These are phyloP conservation scores for Emmonsiellopsis sp. DNA, from an alignment of 2,329 filamentous ascomycete genomes.

Conservation along the genomic window DNA sequence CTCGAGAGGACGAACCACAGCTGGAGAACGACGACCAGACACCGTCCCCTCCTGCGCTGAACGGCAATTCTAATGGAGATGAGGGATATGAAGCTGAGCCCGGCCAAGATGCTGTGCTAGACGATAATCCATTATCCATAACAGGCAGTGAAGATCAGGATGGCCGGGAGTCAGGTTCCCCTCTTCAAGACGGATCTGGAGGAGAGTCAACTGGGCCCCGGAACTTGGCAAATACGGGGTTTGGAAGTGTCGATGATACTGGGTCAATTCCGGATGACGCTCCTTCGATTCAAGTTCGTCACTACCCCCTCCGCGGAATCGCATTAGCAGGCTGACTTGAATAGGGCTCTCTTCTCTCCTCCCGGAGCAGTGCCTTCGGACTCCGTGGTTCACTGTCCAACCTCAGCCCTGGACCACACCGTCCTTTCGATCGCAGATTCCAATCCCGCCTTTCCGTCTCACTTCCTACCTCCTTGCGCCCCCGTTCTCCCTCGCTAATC, in stretches of 20 bases:
- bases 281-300: constrained; percentile 66
- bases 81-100: constrained; percentile 11
- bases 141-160: constrained; percentile 17
- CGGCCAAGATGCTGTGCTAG: constrained; percentile 7
- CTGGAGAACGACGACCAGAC: constrained; percentile 32
- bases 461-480: constrained; percentile 52
- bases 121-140: constrained; percentile 21
- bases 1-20: constrained; percentile 46
- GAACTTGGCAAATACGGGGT: constrained; percentile 11
- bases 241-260: constrained; percentile 53
- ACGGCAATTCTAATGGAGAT: constrained; percentile 2
- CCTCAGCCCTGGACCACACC: constrained; percentile 68
- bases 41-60: neutral
- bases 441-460: constrained; percentile 72
- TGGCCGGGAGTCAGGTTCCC: neutral
- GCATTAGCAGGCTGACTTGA: constrained; percentile 16
- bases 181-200: constrained; percentile 4
- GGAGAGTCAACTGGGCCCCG: constrained; percentile 19
- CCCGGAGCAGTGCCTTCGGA: constrained; percentile 64
- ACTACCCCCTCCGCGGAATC: constrained; percentile 49
- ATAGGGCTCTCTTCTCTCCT: constrained; percentile 47
- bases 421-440: constrained; percentile 91
- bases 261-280: constrained; percentile 73
- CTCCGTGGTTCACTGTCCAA: constrained; percentile 59
- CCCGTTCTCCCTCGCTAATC: constrained; percentile 68